Conservation (phyloP, 257 asterid genomes). For the Solanum pimpinellifolium region DNA sequence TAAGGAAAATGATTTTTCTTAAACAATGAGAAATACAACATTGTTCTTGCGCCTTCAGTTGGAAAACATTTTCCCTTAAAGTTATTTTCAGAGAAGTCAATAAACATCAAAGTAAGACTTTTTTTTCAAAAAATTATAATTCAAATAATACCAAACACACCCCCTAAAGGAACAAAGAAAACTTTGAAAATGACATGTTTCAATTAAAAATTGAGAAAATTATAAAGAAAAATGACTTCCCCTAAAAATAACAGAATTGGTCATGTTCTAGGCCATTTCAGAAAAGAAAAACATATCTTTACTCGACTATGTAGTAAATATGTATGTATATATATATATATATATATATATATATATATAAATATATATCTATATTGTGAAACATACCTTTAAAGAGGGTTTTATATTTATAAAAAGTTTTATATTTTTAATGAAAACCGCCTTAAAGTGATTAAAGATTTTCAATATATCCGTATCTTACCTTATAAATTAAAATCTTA, state of each 20-base stretch:
- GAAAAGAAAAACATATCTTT: neutral
- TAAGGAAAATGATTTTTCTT: neutral
- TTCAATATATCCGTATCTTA: neutral
- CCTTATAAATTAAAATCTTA: neutral
- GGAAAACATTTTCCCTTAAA: neutral
- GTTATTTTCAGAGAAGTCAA: neutral
- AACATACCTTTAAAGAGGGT: neutral
- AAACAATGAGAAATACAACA: neutral
- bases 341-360: no score
- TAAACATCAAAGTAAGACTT: neutral
- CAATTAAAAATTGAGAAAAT: neutral
- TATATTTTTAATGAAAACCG: neutral
- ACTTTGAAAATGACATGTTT: neutral
- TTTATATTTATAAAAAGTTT: neutral
- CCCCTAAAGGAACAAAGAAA: neutral
- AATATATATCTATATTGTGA: no score
- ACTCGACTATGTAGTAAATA: neutral
- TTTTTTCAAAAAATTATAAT: neutral
- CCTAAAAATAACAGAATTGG: neutral
- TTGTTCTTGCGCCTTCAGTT: neutral
- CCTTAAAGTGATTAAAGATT: neutral
- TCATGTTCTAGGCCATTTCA: neutral
- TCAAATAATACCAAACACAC: neutral
- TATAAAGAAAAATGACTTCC: neutral
- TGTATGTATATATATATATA: no score